These are phyloP conservation scores for Rhododendron ovatum DNA, from an alignment of 148 eudicot genomes.

Conservation along the genomic window DNA sequence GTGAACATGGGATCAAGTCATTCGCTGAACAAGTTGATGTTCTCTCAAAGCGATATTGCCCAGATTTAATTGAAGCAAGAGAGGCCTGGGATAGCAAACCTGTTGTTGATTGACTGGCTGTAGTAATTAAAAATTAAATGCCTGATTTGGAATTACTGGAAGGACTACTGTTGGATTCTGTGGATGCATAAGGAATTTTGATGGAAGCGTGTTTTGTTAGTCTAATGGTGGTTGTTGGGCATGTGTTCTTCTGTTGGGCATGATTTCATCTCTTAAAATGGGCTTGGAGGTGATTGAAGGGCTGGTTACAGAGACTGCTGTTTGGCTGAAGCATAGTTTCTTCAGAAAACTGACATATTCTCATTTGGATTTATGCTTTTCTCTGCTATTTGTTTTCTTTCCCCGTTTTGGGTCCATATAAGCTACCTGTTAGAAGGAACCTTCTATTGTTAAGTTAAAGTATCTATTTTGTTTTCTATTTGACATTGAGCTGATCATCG, in stretches of 20 bases:
- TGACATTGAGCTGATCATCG: neutral
- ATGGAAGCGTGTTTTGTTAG: neutral
- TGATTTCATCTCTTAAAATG: neutral
- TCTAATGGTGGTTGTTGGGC: neutral
- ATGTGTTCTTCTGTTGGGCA: neutral
- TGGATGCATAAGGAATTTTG: neutral
- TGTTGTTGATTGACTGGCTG: neutral
- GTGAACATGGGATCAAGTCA: neutral
- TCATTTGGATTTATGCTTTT: neutral
- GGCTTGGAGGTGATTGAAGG: neutral
- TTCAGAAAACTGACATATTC: neutral
- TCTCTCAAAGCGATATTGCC: constrained; percentile 4
- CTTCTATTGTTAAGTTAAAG: neutral
- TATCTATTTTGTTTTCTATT: neutral
- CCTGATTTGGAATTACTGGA: neutral
- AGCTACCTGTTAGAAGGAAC: neutral
- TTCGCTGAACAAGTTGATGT: neutral
- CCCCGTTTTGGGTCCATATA: neutral
- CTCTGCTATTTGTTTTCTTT: neutral
- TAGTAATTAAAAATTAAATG: neutral
- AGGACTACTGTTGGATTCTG: neutral
- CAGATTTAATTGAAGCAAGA: neutral
- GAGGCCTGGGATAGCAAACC: constrained; percentile 6
- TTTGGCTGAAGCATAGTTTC: neutral
- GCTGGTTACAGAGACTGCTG: neutral